Base-by-base conservation (phyloP, 208 protist species). In the Trypanosoma avium region DNA sequence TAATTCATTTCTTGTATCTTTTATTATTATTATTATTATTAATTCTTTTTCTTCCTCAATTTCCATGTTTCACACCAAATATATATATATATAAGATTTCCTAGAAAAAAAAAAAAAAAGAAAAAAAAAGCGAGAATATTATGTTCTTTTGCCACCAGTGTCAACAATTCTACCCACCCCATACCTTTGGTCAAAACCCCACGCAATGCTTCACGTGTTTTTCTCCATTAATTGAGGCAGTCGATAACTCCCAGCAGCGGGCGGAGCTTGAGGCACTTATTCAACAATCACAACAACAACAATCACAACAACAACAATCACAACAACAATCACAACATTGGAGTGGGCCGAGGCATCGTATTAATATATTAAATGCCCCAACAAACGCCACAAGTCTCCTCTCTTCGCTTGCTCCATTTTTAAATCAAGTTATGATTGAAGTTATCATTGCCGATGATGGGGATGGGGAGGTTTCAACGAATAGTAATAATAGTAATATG, bases 141-240 rank as follows among this genome's bases (percentile, higher is more conserved):
- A 65, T 72, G 57, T 65, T 65, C 40, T 72, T 38, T 49, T 72
- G 66, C 43, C 57, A 72, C 35, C 13, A 26, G 21, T 72, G 66
- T 50, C 33, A 49, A 1, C 24, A 24, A 22, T 72, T 72, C 46
- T 38, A 54, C 40, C 22, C 15, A 26, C 29, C 9, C 4, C 27
- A 33, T 13, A 50, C 9, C 15, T n/a, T 15, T 9, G 4, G 24
- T 9, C 38, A 48, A 3, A 21, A 32, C 15, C 12, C 49, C 21
- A 35, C 40, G 27, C 17, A 53, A 1, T 72, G 66, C 33, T 36
- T 21, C 5, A 21, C 30, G 19, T 72, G 66, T 29, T 47, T 54
- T 3, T 72, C 66, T 10, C 58, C 66, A 17, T 17, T 72, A 13
- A 49, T 72, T 36, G 66, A 72, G 21, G 19, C 33, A 7, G 66